These are phyloP conservation scores for Colletotrichum abscissum DNA, from an alignment of 2,329 filamentous ascomycete genomes.

Conservation along the genomic window DNA sequence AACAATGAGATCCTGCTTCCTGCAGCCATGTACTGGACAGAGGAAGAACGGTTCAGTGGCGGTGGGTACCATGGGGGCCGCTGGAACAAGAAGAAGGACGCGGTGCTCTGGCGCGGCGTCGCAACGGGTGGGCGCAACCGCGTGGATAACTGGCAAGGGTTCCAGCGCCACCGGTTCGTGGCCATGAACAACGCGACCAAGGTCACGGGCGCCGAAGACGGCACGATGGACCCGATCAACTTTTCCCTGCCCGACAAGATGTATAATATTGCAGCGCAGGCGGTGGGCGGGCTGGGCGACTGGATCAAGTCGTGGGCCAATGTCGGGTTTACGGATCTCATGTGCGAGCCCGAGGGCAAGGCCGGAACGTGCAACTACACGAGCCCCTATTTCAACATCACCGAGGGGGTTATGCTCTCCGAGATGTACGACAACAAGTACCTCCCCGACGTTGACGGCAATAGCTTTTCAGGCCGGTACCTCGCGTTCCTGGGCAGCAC, in stretches of 20 bases:
- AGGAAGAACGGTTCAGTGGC: conserved; percentile 71
- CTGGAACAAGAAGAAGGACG: conserved; percentile 68
- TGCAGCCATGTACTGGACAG: conserved; percentile 75
- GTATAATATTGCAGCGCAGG: conserved; percentile 60
- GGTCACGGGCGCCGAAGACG: conserved; percentile 60
- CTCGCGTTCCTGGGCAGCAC: conserved; percentile 76
- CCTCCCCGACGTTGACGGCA: conserved; percentile 82
- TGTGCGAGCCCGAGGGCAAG: conserved; percentile 55
- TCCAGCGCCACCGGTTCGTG: conserved; percentile 81
- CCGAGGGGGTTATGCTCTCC: conserved; percentile 53
- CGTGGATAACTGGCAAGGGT: conserved; percentile 74
- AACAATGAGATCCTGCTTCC: conserved; percentile 79
- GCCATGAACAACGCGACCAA: conserved; percentile 77
- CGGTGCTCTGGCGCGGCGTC: conserved; percentile 73
- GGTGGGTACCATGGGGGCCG: conserved; percentile 61
- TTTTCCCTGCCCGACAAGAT: conserved; percentile 62
- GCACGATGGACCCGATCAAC: conserved; percentile 57
- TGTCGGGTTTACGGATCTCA: conserved; percentile 65
- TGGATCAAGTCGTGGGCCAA: conserved; percentile 64
- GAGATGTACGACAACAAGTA: conserved; percentile 74
- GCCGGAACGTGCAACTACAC: conserved; percentile 60
- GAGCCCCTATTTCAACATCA: conserved; percentile 54
- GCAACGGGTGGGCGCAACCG: conserved; percentile 73
- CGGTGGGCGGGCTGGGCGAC: conserved; percentile 55
- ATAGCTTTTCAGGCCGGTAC: conserved; percentile 76